Evolutionary conservation across 371 early-diverging fungal species (phyloP).

Genomic region (Lichtheimia hyalospora): DNA sequence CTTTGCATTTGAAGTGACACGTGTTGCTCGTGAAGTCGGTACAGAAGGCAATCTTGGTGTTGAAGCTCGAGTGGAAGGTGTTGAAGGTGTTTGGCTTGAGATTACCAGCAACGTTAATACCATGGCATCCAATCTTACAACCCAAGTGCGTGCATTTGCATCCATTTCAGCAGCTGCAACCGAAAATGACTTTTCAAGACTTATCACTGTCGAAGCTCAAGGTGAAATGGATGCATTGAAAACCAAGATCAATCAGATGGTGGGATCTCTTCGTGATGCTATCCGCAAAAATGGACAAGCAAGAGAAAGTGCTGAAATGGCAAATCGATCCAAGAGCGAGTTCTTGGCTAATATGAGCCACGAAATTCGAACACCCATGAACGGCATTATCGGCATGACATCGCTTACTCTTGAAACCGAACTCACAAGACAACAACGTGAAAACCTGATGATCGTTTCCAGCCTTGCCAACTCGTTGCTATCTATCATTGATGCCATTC

Average conservation of each 20-base stretch:
- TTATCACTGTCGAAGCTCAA: constrained; percentile 65
- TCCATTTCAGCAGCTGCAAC: constrained; percentile 57
- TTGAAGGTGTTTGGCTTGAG: constrained; percentile 49
- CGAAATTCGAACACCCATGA: constrained; percentile 60
- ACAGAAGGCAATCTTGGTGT: constrained; percentile 42
- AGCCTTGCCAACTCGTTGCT: constrained; percentile 62
- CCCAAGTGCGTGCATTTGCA: constrained; percentile 53
- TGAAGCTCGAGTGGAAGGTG: constrained; percentile 29
- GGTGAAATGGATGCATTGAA: constrained; percentile 73
- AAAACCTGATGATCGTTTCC: constrained; percentile 67
- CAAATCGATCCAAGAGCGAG: constrained; percentile 70
- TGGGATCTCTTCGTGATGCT: constrained; percentile 60
- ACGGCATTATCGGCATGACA: constrained; percentile 68
- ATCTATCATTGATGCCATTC: constrained; percentile 72
- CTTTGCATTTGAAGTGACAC: constrained; percentile 35
- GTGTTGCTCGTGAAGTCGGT: constrained; percentile 41
- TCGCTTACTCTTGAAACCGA: constrained; percentile 57
- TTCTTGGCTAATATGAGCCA: constrained; percentile 74
- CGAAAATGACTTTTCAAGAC: constrained; percentile 58
- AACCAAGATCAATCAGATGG: constrained; percentile 70
- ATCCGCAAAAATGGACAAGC: constrained; percentile 65
- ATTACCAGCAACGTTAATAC: constrained; percentile 44
- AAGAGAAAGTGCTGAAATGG: constrained; percentile 66
- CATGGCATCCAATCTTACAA: constrained; percentile 41
- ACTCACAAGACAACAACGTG: constrained; percentile 67